Evolutionary conservation across 768 basidiomycete species (phyloP).

Genomic region (Boletus coccyginus): DNA sequence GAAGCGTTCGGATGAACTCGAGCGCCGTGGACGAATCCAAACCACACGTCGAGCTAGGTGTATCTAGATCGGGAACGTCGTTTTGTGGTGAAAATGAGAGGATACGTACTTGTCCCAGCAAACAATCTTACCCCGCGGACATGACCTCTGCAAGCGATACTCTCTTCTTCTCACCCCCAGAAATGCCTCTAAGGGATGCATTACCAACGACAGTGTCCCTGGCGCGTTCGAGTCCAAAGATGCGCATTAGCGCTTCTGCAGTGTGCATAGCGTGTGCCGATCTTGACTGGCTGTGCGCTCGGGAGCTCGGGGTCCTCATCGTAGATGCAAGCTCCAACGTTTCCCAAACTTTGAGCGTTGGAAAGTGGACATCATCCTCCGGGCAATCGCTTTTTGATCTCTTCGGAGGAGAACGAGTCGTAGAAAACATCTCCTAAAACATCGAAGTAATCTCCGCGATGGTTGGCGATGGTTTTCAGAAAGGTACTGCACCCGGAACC

Average conservation of each 20-base stretch:
- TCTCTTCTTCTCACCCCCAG: slow-evolving; percentile 77
- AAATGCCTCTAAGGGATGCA: slow-evolving; percentile 70
- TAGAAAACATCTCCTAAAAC: slow-evolving; percentile 44
- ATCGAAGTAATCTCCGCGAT: slow-evolving; percentile 37
- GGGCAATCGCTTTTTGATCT: slow-evolving; percentile 45
- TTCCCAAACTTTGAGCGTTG: slow-evolving; percentile 42
- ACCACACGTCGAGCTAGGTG: slow-evolving; percentile 58
- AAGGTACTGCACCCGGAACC: slow-evolving; percentile 57
- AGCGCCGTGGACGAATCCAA: slow-evolving; percentile 69
- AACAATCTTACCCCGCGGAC: slow-evolving; percentile 57
- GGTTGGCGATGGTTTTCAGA: slow-evolving; percentile 51
- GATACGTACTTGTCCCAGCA: slow-evolving; percentile 73
- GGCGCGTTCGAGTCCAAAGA: slow-evolving; percentile 76
- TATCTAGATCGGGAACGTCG: background rate
- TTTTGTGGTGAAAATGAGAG: background rate
- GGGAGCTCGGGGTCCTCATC: slow-evolving; percentile 42
- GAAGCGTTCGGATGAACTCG: slow-evolving; percentile 67
- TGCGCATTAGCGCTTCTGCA: slow-evolving; percentile 53
- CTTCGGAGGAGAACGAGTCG: slow-evolving; percentile 43
- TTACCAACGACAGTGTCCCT: slow-evolving; percentile 75
- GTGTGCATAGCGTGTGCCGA: slow-evolving; percentile 24
- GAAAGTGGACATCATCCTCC: slow-evolving; percentile 16
- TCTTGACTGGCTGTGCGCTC: slow-evolving; percentile 18
- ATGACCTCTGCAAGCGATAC: slow-evolving; percentile 77
- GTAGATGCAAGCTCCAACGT: slow-evolving; percentile 52